A percentile compares a stretch with the other conserved stretches of the same genome.
These are phyloP conservation scores for Lathyrus tuberosus DNA, from an alignment of 306 rosid genomes.

Conservation along the genomic window DNA sequence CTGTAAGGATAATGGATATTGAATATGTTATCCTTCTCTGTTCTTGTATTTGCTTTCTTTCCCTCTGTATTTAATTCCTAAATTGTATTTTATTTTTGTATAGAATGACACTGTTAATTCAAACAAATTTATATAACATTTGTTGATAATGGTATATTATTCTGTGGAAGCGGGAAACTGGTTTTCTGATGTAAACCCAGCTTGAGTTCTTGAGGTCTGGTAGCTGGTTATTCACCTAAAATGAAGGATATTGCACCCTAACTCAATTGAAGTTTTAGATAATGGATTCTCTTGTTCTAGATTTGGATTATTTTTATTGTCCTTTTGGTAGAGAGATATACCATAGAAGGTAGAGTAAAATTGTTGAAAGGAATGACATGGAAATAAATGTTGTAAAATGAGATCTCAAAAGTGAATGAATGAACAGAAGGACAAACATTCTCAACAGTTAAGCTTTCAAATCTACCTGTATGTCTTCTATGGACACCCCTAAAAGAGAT, in stretches of 20 bases:
- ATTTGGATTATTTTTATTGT: not conserved
- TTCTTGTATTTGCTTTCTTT: not conserved
- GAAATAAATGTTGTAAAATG: not conserved
- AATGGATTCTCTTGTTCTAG: not conserved
- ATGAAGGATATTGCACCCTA: not conserved
- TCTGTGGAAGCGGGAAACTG: constrained; percentile 15
- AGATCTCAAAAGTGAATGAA: constrained; percentile 4
- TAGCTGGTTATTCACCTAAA: constrained; percentile 1
- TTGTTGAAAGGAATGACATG: not conserved
- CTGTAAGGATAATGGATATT: not conserved
- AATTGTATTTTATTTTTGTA: not conserved
- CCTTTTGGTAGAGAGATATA: not conserved
- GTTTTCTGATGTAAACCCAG: not conserved
- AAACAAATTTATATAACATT: not conserved
- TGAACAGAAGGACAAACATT: constrained; percentile 1
- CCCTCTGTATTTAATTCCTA: not conserved
- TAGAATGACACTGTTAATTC: constrained; percentile 12
- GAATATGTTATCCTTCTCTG: not conserved
- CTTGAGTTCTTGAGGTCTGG: constrained; percentile 15
- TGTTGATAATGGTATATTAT: constrained; percentile 24
- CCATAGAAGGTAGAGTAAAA: not conserved
- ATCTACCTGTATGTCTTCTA: constrained; percentile 1
- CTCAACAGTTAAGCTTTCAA: not conserved
- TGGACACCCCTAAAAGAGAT: not conserved
- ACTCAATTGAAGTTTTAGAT: constrained; percentile 1